Percentiles rank a stretch among this genome's conserved stretches.
These are phyloP conservation scores for Gomphus bonarii DNA, from an alignment of 1,284 basidiomycete genomes.

Conservation along the genomic window DNA sequence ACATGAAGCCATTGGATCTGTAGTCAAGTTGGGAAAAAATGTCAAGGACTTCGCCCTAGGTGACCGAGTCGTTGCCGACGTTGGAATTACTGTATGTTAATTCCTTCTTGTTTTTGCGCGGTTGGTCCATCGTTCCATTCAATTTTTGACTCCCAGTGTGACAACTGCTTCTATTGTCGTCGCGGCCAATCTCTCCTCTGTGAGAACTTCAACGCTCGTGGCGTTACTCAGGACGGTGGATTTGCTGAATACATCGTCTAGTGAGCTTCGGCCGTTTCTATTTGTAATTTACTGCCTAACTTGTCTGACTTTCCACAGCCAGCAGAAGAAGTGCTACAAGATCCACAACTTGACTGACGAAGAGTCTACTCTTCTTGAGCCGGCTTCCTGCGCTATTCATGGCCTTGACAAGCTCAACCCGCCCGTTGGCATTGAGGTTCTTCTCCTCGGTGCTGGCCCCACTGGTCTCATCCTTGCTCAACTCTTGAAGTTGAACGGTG, in stretches of 20 bases:
- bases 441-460: conserved; percentile 72
- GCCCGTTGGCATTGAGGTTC: conserved; percentile 66
- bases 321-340: conserved; percentile 69
- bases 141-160: conserved; percentile 41
- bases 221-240: conserved; percentile 72
- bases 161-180: conserved; percentile 74
- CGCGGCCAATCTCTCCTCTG: conserved; percentile 65
- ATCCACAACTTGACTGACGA: conserved; percentile 80
- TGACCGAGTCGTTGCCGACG: conserved; percentile 74
- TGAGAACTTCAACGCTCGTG: conserved; percentile 69
- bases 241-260: conserved; percentile 80
- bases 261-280: conserved; percentile 30
- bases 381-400: conserved; percentile 81
- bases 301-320: conserved; percentile 23
- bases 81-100: conserved; percentile 41
- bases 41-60: conserved; percentile 60
- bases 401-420: conserved; percentile 77
- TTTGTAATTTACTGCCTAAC: neutral
- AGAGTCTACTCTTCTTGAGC: conserved; percentile 82
- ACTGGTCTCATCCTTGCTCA: conserved; percentile 80
- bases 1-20: conserved; percentile 67
- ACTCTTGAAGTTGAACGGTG: conserved; percentile 76
- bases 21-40: conserved; percentile 61
- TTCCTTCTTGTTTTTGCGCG: neutral
- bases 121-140: conserved; percentile 1